Conservation (phyloP, 768 basidiomycete genomes). For the Naematelia encephala region DNA sequence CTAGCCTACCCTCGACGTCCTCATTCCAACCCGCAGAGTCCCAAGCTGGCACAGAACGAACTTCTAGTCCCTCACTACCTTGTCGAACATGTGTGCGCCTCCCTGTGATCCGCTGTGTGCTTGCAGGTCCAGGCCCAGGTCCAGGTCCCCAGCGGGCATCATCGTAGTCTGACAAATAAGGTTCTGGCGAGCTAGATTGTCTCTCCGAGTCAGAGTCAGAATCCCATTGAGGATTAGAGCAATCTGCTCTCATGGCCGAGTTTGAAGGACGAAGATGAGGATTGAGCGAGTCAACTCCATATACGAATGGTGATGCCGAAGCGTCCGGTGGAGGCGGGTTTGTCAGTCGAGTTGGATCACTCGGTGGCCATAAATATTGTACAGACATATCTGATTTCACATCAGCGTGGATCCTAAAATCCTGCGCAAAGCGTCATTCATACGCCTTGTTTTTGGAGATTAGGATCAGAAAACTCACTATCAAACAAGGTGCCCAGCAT, state of each 20-base stretch:
- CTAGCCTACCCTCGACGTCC: conserved; percentile 1
- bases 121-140: neutral
- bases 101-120: neutral
- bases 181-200: conserved; percentile 38
- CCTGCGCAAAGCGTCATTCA: neutral
- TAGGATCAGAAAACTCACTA: neutral
- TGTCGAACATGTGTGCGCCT: conserved; percentile 12
- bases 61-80: conserved; percentile 50
- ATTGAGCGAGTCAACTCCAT: conserved; percentile 68
- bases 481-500: conserved; percentile 10
- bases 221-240: conserved; percentile 20
- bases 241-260: conserved; percentile 32
- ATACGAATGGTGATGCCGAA: conserved; percentile 67
- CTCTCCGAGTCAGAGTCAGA: conserved; percentile 11
- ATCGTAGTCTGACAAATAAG: conserved; percentile 48
- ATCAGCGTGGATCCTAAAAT: conserved; percentile 1
- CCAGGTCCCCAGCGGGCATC: conserved; percentile 26
- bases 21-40: conserved; percentile 1
- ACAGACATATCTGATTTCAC: conserved; percentile 49
- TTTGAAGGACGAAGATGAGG: conserved; percentile 69
- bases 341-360: conserved; percentile 56
- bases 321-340: conserved; percentile 37
- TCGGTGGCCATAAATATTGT: conserved; percentile 67
- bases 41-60: conserved; percentile 19
- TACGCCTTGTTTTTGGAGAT: neutral